Evolutionary conservation across 2,329 filamentous ascomycete species (phyloP).

Genomic region (Nemania bipapillata): DNA sequence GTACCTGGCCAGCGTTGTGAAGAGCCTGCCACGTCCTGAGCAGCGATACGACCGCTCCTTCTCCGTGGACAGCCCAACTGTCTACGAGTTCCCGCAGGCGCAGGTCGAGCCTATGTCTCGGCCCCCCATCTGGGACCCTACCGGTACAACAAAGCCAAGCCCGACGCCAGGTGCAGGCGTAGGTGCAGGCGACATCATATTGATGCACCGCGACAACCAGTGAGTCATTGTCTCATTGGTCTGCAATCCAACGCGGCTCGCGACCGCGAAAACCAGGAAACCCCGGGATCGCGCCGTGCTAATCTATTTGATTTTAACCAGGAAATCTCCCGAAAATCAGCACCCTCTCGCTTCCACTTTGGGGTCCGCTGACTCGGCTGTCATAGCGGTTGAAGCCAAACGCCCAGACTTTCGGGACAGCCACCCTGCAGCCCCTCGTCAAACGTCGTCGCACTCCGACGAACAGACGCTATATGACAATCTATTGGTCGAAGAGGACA

Average conservation of each 20-base stretch:
- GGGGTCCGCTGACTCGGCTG: slow-evolving; percentile 42
- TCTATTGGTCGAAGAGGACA: slow-evolving; percentile 53
- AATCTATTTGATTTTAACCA: slow-evolving; percentile 47
- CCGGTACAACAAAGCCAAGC: slow-evolving; percentile 35
- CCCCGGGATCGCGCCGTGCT: slow-evolving; percentile 35
- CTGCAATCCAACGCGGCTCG: slow-evolving; percentile 44
- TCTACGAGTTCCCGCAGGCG: slow-evolving; percentile 66
- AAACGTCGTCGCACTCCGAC: slow-evolving; percentile 60
- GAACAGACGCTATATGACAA: slow-evolving; percentile 57
- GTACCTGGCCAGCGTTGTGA: slow-evolving; percentile 51
- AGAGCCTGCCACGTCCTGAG: slow-evolving; percentile 61
- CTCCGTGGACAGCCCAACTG: slow-evolving; percentile 69
- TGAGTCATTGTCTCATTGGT: slow-evolving; percentile 50
- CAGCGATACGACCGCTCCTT: slow-evolving; percentile 65
- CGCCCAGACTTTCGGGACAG: slow-evolving; percentile 47
- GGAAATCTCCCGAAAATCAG: slow-evolving; percentile 43
- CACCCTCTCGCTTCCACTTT: slow-evolving; percentile 35
- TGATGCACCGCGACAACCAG: slow-evolving; percentile 43
- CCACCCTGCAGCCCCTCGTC: slow-evolving; percentile 57
- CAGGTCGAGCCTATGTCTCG: slow-evolving; percentile 40
- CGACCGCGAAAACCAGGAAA: slow-evolving; percentile 4
- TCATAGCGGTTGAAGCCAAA: slow-evolving; percentile 47
- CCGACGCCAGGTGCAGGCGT: background rate
- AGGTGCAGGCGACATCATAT: slow-evolving; percentile 30
- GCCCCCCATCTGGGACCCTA: slow-evolving; percentile 40